Base-by-base conservation (phyloP, 1,139 yeast species). In the Protomyces inouyei region DNA sequence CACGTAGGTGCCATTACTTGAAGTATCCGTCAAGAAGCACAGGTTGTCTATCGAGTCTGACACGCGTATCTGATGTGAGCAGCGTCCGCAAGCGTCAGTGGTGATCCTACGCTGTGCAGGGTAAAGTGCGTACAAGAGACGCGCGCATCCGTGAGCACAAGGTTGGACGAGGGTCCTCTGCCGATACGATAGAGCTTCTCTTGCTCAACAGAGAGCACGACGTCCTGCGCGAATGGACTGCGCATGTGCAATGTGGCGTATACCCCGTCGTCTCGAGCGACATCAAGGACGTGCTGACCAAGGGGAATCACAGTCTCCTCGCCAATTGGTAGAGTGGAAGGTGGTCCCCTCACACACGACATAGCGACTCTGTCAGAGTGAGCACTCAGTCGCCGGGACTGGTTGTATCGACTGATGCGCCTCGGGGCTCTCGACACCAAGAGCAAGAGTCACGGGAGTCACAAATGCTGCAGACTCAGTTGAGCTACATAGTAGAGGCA, bases 21-120 rank as follows among this genome's bases (percentile, higher is more conserved):
- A 70, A 75, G 0, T 83, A 79, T 1, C 87, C 87, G 73, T 85
- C 85, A 53, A 80, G 71, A 2, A 88, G 83, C 0, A 73, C 66
- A 69, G 85, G 88, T 67, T 78, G 79, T 21, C 85, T 69, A 69
- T 85, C 85, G n/a, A 80, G 78, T 38, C 64, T 12, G 28, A 55
- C 52, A 46, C 51, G 37, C 51, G 12, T 38, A 16, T 63, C 66
- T 18, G n/a, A 35, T 10, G 38, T 48, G 43, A 37, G 43, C 16
- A 12, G 43, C 43, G 43, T 37, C 43, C 43, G 43, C 16, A 37
- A 37, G 5, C 32, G 8, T 3, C 32, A 28, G 32, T 28, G n/a
- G 25, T 21, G n/a, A 8, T 36, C 48, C 12, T 12, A 64, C 66
- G 8, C 63, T 43, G 28, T 64, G 60, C 3, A 64, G 43, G 5